Conservation (phyloP, 2,329 filamentous ascomycete genomes). For the Colletotrichum sansevieriae region DNA sequence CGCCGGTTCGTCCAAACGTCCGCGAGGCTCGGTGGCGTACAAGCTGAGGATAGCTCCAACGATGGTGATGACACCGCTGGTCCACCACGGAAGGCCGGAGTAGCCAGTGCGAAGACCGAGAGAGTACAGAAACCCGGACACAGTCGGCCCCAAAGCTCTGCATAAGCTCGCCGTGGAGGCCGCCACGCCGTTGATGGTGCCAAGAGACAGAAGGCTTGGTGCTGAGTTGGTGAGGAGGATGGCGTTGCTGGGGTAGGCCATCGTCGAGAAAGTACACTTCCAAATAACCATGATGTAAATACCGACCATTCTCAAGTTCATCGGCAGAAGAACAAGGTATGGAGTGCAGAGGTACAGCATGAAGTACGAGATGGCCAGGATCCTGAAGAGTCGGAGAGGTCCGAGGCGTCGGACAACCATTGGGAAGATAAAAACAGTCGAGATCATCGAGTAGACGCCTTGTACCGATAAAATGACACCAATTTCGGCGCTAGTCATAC, state of each 20-base stretch:
- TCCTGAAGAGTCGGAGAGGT: slow-evolving; percentile 83
- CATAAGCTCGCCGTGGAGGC: slow-evolving; percentile 92
- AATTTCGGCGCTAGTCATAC: slow-evolving; percentile 84
- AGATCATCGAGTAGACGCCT: slow-evolving; percentile 89
- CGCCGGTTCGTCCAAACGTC: slow-evolving; percentile 55
- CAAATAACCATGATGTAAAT: slow-evolving; percentile 84
- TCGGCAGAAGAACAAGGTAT: slow-evolving; percentile 88
- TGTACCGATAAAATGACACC: slow-evolving; percentile 91
- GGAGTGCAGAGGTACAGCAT: slow-evolving; percentile 88
- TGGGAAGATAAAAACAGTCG: slow-evolving; percentile 88
- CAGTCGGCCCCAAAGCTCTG: slow-evolving; percentile 87
- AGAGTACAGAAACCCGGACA: slow-evolving; percentile 88
- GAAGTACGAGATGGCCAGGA: slow-evolving; percentile 86
- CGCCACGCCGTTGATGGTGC: slow-evolving; percentile 92
- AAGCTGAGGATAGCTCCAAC: slow-evolving; percentile 81
- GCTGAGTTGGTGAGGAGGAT: slow-evolving; percentile 92
- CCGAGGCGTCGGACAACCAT: slow-evolving; percentile 81
- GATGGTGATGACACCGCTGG: slow-evolving; percentile 81
- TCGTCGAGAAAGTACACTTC: slow-evolving; percentile 93
- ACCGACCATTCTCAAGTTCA: slow-evolving; percentile 76
- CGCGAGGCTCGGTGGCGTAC: slow-evolving; percentile 76
- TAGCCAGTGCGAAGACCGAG: slow-evolving; percentile 83
- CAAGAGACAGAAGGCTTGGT: slow-evolving; percentile 85
- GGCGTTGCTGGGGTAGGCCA: slow-evolving; percentile 90
- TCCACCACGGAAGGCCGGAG: slow-evolving; percentile 95